Base-by-base conservation (phyloP, 345 rosid species). In the Ceriops tagal region DNA sequence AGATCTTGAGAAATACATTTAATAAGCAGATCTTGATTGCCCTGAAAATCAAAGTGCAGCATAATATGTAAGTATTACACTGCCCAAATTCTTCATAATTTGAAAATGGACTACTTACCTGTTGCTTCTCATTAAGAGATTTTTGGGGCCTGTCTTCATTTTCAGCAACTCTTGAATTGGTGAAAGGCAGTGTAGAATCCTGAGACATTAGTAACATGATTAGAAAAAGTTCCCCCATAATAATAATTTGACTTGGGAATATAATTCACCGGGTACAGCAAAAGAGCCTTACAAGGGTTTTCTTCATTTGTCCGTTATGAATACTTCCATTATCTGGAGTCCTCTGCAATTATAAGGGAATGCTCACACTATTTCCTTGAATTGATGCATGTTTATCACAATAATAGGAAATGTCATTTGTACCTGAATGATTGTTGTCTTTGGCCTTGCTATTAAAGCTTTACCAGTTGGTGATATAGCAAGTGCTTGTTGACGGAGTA, bases 131-230 rank as follows among this genome's bases (percentile, higher is more conserved):
- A 74, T 90, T 92, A n/a, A 92, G 93, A 67, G 84, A 77, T 75
- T 90, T 92, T 81, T 90, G 98, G 65, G 96, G 98, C 75, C 84
- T 92, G 74, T 88, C 96, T 74, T 92, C 98, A 43, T 90, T 88
- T 73, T 90, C 98, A 67, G 91, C 90, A 58, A 87, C 98, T 51
- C 91, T 88, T 32, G 71, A 58, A 64, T 65, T 79, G 63, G 86
- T 65, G 27, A 83, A 71, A 69, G 86, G 75, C 61, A 78, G 81
- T 67, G 82, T 31, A 78, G 71, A 79, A 56, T 86, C 96, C 96
- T 92, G 86, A 62, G 62, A 66, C 73, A 77, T 32, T 28, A 13
- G 47, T 21, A 32, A 63, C 61, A 59, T 3, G 26, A 73, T 66
- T 67, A 83, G 71, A 39, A 30, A 56, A 22, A 15, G 20, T 20